phyloP scores from a whole-genome alignment of 2,329 filamentous ascomycete genomes.

The Pyrenochaeta sp. region DNA sequence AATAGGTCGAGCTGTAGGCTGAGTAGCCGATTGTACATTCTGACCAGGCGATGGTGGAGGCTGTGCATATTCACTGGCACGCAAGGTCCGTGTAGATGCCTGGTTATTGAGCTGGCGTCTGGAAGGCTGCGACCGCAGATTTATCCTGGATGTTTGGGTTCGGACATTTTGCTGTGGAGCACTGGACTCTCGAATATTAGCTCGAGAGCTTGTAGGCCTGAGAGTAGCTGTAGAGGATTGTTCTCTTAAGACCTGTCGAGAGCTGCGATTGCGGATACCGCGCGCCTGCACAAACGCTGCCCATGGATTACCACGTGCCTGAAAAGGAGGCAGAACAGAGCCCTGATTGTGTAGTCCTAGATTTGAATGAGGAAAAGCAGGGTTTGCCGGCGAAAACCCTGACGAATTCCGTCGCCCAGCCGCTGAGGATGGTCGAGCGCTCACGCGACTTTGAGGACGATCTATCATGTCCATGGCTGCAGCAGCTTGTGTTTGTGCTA shows the following conservation, averaged over 20 bases:
- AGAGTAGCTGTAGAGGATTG: constrained; percentile 50
- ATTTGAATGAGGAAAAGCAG: constrained; percentile 36
- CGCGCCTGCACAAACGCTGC: constrained; percentile 44
- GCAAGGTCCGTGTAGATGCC: constrained; percentile 45
- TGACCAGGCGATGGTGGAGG: constrained; percentile 38
- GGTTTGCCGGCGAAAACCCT: constrained; percentile 41
- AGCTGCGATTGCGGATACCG: constrained; percentile 33
- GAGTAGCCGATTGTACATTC: constrained; percentile 18
- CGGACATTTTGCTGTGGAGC: constrained; percentile 36
- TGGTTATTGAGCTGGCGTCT: constrained; percentile 45
- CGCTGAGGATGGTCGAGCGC: constrained; percentile 45
- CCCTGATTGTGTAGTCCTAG: constrained; percentile 45
- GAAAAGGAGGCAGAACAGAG: constrained; percentile 37
- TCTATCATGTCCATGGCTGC: constrained; percentile 45
- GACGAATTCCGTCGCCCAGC: constrained; percentile 43
- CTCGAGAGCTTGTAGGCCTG: constrained; percentile 42
- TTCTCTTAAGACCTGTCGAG: constrained; percentile 46
- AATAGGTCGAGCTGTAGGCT: constrained; percentile 31
- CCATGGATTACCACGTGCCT: constrained; percentile 46
- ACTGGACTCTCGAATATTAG: constrained; percentile 42
- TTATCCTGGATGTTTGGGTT: constrained; percentile 45
- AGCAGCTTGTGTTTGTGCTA: constrained; percentile 36
- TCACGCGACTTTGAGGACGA: constrained; percentile 46
- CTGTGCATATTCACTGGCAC: constrained; percentile 41
- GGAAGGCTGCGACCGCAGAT: constrained; percentile 47